Percentiles rank a stretch among this genome's conserved stretches.
Conservation (phyloP, 2,329 filamentous ascomycete genomes). For the Cercospora canescens region DNA sequence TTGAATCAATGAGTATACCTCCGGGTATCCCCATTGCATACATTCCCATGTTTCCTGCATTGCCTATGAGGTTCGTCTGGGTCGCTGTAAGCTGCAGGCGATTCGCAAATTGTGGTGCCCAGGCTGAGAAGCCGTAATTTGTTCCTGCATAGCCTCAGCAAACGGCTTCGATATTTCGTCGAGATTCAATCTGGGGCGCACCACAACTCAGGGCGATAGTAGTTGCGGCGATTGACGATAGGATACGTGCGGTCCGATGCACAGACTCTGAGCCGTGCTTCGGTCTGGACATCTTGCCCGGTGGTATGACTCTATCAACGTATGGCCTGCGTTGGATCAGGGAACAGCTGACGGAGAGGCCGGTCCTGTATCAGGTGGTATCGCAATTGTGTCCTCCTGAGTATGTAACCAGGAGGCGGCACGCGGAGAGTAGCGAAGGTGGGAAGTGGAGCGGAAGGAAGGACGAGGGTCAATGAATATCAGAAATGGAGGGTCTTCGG, state of each 20-base stretch:
- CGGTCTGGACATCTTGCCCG: neutral
- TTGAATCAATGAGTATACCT: slow-evolving; percentile 81
- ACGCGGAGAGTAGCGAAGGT: neutral
- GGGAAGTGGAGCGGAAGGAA: neutral
- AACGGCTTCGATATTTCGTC: slow-evolving; percentile 51
- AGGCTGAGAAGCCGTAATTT: slow-evolving; percentile 97
- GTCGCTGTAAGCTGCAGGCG: slow-evolving; percentile 86
- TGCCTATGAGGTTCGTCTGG: slow-evolving; percentile 80
- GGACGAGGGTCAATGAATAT: neutral
- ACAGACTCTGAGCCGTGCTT: slow-evolving; percentile 42
- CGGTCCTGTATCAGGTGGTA: neutral
- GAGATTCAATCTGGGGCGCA: slow-evolving; percentile 57
- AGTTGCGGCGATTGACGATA: slow-evolving; percentile 84
- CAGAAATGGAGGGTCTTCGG: neutral
- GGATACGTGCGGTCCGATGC: slow-evolving; percentile 65
- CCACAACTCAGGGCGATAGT: slow-evolving; percentile 85
- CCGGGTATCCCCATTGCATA: slow-evolving; percentile 87
- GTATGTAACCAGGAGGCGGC: neutral
- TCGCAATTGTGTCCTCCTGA: neutral
- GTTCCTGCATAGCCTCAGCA: slow-evolving; percentile 65
- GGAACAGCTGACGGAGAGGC: neutral
- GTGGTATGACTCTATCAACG: neutral
- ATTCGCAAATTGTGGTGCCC: slow-evolving; percentile 93
- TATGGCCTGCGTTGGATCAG: neutral
- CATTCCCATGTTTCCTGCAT: slow-evolving; percentile 89